Percentiles rank a stretch among this genome's conserved stretches.
Conservation (phyloP, 2,329 filamentous ascomycete genomes). For the Aaosphaeria arxii region DNA sequence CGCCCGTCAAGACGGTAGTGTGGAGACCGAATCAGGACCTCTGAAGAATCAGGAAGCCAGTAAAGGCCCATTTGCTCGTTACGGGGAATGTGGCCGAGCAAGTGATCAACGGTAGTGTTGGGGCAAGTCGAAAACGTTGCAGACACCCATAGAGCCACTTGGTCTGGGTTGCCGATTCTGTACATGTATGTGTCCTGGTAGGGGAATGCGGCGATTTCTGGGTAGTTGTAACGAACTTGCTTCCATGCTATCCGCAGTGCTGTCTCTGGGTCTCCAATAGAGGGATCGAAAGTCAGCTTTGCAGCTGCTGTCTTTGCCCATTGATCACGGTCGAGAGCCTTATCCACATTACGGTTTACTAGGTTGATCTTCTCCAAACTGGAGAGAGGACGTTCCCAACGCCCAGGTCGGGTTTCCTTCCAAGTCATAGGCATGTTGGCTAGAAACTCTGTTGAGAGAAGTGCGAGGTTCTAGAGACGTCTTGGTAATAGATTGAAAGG, state of each 20-base stretch:
- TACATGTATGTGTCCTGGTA: slow-evolving; percentile 21
- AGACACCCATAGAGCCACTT: slow-evolving; percentile 19
- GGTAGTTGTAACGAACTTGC: slow-evolving; percentile 24
- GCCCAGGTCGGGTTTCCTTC: slow-evolving; percentile 22
- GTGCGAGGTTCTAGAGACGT: too few relatives aligned
- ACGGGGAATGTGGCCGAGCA: slow-evolving; percentile 19
- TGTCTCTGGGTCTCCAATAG: slow-evolving; percentile 14
- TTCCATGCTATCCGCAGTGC: slow-evolving; percentile 19
- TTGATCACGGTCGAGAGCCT: slow-evolving; percentile 21
- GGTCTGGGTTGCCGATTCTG: slow-evolving; percentile 16
- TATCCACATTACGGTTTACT: slow-evolving; percentile 20
- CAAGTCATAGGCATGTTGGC: slow-evolving; percentile 3
- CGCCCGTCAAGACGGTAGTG: slow-evolving; percentile 24
- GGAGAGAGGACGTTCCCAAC: slow-evolving; percentile 20
- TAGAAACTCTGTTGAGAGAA: too few relatives aligned
- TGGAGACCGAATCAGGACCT: slow-evolving; percentile 20
- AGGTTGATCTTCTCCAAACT: slow-evolving; percentile 20
- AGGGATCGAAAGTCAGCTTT: slow-evolving; percentile 18
- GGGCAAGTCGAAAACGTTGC: slow-evolving; percentile 16
- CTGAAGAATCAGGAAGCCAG: slow-evolving; percentile 16
- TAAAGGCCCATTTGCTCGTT: slow-evolving; percentile 26
- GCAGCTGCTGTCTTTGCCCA: slow-evolving; percentile 23
- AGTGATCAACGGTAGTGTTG: slow-evolving; percentile 15
- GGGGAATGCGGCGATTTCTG: slow-evolving; percentile 22
- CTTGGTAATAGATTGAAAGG: too few relatives aligned